Conservation (phyloP, 2,329 filamentous ascomycete genomes). For the Arthroderma sp. region DNA sequence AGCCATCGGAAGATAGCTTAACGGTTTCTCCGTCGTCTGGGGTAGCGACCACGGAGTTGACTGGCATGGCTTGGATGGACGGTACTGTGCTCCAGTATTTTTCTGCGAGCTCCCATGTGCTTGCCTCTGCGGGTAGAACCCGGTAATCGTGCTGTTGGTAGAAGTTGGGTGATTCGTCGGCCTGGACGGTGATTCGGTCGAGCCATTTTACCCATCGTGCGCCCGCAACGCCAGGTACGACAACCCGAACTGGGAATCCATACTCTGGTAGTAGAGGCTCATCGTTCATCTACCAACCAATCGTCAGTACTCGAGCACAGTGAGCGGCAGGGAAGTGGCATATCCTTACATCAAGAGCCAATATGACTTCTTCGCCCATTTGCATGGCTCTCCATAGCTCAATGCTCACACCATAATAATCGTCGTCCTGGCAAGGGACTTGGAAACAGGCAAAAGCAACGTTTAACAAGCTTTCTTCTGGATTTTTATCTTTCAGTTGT, state of each 20-base stretch:
- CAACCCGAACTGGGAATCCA: conserved; percentile 41
- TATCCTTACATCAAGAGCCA: conserved; percentile 36
- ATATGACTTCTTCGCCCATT: conserved; percentile 35
- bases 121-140: conserved; percentile 42
- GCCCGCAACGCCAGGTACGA: conserved; percentile 43
- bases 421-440: conserved; percentile 43
- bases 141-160: conserved; percentile 52
- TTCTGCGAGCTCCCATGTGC: conserved; percentile 38
- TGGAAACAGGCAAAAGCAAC: conserved; percentile 46
- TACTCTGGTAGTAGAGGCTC: conserved; percentile 37
- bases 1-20: conserved; percentile 27
- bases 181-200: conserved; percentile 41
- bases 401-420: conserved; percentile 48
- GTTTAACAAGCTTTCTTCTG: conserved; percentile 27
- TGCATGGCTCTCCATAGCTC: conserved; percentile 37
- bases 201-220: conserved; percentile 48
- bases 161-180: conserved; percentile 41
- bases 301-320: not conserved
- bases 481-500: conserved; percentile 27
- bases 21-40: conserved; percentile 38
- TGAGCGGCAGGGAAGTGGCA: not conserved
- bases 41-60: conserved; percentile 44
- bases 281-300: conserved; percentile 38
- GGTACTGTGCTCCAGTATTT: conserved; percentile 41
- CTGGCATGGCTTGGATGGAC: conserved; percentile 44